A percentile compares a stretch with the other conserved stretches of the same genome.
phyloP scores from a whole-genome alignment of 805 yeast species.

The Ogataea pignaliae region DNA sequence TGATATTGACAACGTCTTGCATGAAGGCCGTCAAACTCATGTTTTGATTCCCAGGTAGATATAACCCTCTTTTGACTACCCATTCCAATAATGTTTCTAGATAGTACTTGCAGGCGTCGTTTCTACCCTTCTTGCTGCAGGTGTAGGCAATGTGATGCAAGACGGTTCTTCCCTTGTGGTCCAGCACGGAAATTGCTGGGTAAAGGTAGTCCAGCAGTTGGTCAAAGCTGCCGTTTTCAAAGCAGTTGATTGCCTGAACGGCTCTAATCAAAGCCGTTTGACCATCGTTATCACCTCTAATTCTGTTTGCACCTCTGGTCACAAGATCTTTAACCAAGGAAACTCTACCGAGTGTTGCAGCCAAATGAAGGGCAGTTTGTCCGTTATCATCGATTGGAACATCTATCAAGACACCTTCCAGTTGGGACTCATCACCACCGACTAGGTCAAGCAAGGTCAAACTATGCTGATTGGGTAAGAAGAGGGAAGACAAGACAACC shows the following conservation, averaged over 20 bases:
- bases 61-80: slow-evolving; percentile 57
- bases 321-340: slow-evolving; percentile 67
- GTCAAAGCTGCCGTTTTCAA: slow-evolving; percentile 72
- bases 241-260: slow-evolving; percentile 76
- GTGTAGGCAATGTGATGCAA: slow-evolving; percentile 83
- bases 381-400: slow-evolving; percentile 92
- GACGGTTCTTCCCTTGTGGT: slow-evolving; percentile 71
- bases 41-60: slow-evolving; percentile 38
- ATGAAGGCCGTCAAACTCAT: slow-evolving; percentile 55
- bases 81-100: slow-evolving; percentile 69
- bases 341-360: slow-evolving; percentile 82
- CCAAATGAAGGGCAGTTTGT: slow-evolving; percentile 93
- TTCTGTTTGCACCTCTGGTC: slow-evolving; percentile 59
- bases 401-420: slow-evolving; percentile 54
- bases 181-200: slow-evolving; percentile 65
- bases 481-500: slow-evolving; percentile 45
- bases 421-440: slow-evolving; percentile 23
- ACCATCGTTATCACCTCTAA: slow-evolving; percentile 74
- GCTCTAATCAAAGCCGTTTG: slow-evolving; percentile 86
- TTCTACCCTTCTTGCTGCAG: slow-evolving; percentile 71
- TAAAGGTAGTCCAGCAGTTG: slow-evolving; percentile 66
- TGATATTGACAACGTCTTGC: slow-evolving; percentile 75
- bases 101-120: slow-evolving; percentile 69
- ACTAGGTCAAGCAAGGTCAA: slow-evolving; percentile 23
- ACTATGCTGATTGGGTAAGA: slow-evolving; percentile 38